Conservation (phyloP, 2,329 filamentous ascomycete species). For the Colletotrichum somersetense region DNA sequence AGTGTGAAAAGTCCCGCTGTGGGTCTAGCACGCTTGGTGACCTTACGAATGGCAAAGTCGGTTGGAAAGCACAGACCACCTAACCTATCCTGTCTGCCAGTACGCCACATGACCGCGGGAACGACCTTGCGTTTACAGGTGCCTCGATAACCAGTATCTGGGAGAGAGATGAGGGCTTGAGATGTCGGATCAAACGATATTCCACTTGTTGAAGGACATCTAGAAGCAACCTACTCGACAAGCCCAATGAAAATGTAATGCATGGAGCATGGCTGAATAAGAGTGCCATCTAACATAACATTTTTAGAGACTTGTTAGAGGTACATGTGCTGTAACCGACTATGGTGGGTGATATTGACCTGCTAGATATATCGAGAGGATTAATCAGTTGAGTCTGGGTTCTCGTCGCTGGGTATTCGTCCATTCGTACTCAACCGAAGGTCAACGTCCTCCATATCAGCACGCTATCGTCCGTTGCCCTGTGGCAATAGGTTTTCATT, state of each 20-base stretch:
- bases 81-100: too few species aligned
- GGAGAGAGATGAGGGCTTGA: background rate
- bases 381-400: background rate
- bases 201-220: background rate
- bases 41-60: background rate
- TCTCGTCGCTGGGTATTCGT: background rate
- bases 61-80: background rate
- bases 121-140: background rate
- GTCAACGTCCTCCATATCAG: background rate
- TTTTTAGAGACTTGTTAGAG: background rate
- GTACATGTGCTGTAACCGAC: background rate
- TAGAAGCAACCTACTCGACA: background rate
- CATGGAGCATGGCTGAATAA: background rate
- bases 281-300: background rate
- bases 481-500: background rate
- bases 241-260: background rate
- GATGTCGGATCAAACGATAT: background rate
- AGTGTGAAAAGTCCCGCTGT: background rate
- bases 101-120: too few species aligned
- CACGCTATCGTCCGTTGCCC: background rate
- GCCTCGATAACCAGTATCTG: background rate
- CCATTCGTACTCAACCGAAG: background rate
- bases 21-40: background rate
- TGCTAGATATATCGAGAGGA: background rate
- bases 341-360: background rate